phyloP scores from a whole-genome alignment of 2,329 filamentous ascomycete genomes.

The Pseudocercospora cruenta region DNA sequence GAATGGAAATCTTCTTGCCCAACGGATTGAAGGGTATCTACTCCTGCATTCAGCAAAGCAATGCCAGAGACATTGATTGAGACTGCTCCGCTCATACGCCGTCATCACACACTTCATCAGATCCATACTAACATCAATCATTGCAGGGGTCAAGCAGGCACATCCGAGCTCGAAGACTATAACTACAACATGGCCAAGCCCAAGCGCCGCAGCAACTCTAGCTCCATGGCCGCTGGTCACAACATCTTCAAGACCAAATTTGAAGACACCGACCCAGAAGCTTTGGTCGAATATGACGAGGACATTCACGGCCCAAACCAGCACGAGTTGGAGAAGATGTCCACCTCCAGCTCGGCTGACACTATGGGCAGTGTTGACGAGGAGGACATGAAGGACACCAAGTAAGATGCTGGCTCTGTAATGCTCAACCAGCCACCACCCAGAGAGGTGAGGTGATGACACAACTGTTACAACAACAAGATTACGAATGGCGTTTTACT shows the following conservation, averaged over 20 bases:
- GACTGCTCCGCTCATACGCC: background rate
- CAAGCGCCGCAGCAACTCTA: constrained; percentile 91
- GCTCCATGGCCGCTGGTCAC: constrained; percentile 69
- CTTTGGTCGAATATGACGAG: constrained; percentile 79
- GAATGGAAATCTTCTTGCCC: background rate
- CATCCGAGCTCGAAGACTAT: constrained; percentile 78
- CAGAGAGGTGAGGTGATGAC: constrained; percentile 3
- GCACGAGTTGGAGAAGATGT: constrained; percentile 51
- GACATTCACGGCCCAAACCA: constrained; percentile 71
- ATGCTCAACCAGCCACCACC: constrained; percentile 18
- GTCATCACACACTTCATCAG: background rate
- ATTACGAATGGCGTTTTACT: background rate
- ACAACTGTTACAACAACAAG: constrained; percentile 8
- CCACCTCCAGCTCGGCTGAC: constrained; percentile 47
- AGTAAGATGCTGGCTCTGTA: constrained; percentile 21
- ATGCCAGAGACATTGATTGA: too few species aligned
- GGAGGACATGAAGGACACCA: constrained; percentile 42
- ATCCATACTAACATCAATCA: constrained; percentile 2
- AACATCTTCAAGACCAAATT: constrained; percentile 95
- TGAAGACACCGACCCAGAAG: constrained; percentile 84
- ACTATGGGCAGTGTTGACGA: constrained; percentile 66
- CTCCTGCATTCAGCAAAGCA: background rate
- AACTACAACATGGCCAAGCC: constrained; percentile 82
- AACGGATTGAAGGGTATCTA: background rate
- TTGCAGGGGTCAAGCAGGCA: constrained; percentile 76